Conservation (phyloP, 2,329 filamentous ascomycete genomes). For the Ilyonectria sp. region DNA sequence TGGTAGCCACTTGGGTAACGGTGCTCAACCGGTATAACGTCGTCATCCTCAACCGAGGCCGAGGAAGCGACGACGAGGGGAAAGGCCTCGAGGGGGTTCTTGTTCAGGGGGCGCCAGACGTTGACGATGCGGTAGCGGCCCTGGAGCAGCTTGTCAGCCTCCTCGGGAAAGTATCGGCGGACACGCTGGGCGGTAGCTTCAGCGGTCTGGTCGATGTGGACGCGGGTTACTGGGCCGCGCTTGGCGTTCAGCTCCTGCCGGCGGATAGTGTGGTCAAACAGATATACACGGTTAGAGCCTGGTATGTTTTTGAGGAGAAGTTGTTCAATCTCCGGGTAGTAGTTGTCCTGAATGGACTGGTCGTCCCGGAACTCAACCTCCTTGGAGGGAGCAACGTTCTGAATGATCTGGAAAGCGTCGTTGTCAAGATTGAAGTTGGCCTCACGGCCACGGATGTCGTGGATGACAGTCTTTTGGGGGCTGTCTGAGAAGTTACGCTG, state of each 20-base stretch:
- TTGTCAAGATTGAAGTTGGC: slow-evolving; percentile 76
- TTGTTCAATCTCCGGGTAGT: slow-evolving; percentile 88
- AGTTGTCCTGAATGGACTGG: slow-evolving; percentile 76
- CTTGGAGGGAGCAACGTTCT: slow-evolving; percentile 67
- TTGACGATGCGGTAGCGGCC: slow-evolving; percentile 88
- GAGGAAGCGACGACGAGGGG: slow-evolving; percentile 80
- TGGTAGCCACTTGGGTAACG: slow-evolving; percentile 75
- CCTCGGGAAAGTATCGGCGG: slow-evolving; percentile 74
- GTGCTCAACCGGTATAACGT: slow-evolving; percentile 81
- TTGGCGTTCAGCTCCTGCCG: slow-evolving; percentile 70
- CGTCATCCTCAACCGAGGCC: slow-evolving; percentile 70
- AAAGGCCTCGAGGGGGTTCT: slow-evolving; percentile 73
- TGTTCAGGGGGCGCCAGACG: slow-evolving; percentile 81
- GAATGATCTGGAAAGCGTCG: slow-evolving; percentile 81
- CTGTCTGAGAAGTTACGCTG: slow-evolving; percentile 75
- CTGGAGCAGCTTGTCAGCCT: slow-evolving; percentile 76
- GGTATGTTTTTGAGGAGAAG: slow-evolving; percentile 78
- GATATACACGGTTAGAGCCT: slow-evolving; percentile 75
- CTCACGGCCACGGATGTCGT: slow-evolving; percentile 83
- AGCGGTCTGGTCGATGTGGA: slow-evolving; percentile 88
- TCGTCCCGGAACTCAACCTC: slow-evolving; percentile 75
- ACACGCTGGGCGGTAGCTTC: slow-evolving; percentile 78
- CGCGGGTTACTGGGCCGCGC: slow-evolving; percentile 79
- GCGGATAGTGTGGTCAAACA: slow-evolving; percentile 95
- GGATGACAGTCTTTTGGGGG: slow-evolving; percentile 69